Percentiles rank a stretch among this genome's conserved stretches.
Conservation (phyloP, 306 rosid species). For the Trifolium pratense region DNA sequence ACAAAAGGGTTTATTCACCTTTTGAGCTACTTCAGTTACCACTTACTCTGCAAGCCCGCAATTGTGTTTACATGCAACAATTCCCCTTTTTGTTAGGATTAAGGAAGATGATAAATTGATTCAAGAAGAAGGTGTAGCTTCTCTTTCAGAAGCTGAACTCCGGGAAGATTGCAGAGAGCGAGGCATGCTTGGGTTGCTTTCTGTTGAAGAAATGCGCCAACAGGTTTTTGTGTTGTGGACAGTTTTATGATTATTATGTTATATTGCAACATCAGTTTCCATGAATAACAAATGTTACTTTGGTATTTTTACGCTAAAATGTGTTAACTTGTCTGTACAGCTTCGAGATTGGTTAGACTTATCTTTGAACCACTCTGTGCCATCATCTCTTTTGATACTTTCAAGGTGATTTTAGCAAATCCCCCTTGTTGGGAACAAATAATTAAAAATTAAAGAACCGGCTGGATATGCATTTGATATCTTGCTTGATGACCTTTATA, state of each 20-base stretch:
- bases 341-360: conserved; percentile 97
- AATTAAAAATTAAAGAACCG: conserved; percentile 6
- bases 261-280: conserved; percentile 26
- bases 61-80: conserved; percentile 20
- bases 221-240: conserved; percentile 60
- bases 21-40: background rate
- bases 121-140: conserved; percentile 91
- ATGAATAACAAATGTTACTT: conserved; percentile 38
- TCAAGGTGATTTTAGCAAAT: conserved; percentile 70
- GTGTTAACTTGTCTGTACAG: conserved; percentile 51
- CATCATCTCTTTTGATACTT: conserved; percentile 96
- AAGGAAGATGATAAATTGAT: conserved; percentile 90
- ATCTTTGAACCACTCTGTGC: conserved; percentile 89
- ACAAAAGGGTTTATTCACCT: conserved; percentile 19
- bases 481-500: conserved; percentile 43
- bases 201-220: conserved; percentile 97
- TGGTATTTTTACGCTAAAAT: conserved; percentile 29
- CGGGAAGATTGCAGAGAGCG: conserved; percentile 96
- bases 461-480: conserved; percentile 40
- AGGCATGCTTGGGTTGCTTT: conserved; percentile 93
- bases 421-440: background rate
- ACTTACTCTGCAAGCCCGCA: background rate
- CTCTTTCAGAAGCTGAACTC: conserved; percentile 95
- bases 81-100: conserved; percentile 57
- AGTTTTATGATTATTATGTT: conserved; percentile 33